Conservation (phyloP, 352 stramenopile genomes). For the Phytophthora multivora region DNA sequence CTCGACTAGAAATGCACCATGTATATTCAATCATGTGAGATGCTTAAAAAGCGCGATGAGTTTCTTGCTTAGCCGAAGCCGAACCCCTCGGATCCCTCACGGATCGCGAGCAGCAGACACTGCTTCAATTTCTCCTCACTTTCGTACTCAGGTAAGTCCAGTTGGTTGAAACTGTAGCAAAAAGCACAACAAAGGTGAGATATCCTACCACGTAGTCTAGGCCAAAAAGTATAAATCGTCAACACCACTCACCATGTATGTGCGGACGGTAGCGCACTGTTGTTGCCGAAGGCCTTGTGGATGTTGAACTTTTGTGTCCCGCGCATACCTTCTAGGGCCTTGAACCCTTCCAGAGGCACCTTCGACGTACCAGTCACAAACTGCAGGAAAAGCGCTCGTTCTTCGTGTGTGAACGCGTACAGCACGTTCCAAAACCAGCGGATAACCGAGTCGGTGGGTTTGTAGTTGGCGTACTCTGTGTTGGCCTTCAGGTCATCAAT, state of each 20-base stretch:
- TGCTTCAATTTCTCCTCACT: slow-evolving; percentile 97
- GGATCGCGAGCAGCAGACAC: slow-evolving; percentile 97
- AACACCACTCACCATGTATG: slow-evolving; percentile 94
- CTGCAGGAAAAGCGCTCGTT: slow-evolving; percentile 92
- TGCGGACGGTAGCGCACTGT: slow-evolving; percentile 86
- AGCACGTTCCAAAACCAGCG: slow-evolving; percentile 95
- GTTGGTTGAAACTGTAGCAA: slow-evolving; percentile 95
- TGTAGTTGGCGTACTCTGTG: slow-evolving; percentile 94
- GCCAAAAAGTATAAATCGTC: slow-evolving; percentile 10
- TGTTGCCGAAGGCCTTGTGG: slow-evolving; percentile 95
- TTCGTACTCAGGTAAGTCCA: slow-evolving; percentile 99
- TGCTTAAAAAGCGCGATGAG: slow-evolving; percentile 8
- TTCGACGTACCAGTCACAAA: slow-evolving; percentile 94
- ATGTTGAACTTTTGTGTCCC: slow-evolving; percentile 99
- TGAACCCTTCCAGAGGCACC: slow-evolving; percentile 98
- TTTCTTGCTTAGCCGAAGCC: slow-evolving; percentile 93
- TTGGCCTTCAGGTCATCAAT: slow-evolving; percentile 94
- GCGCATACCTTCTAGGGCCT: slow-evolving; percentile 98
- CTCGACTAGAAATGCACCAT: slow-evolving; percentile 1
- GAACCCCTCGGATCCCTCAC: slow-evolving; percentile 97
- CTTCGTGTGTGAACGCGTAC: slow-evolving; percentile 90
- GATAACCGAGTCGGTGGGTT: slow-evolving; percentile 89
- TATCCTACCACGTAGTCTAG: slow-evolving; percentile 3
- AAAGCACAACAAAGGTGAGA: slow-evolving; percentile 21
- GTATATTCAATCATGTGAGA: slow-evolving; percentile 16